Percentiles rank a stretch among this genome's conserved stretches.
These are phyloP conservation scores for Mycena belliarum DNA, from an alignment of 768 basidiomycete species.

Conservation along the genomic window DNA sequence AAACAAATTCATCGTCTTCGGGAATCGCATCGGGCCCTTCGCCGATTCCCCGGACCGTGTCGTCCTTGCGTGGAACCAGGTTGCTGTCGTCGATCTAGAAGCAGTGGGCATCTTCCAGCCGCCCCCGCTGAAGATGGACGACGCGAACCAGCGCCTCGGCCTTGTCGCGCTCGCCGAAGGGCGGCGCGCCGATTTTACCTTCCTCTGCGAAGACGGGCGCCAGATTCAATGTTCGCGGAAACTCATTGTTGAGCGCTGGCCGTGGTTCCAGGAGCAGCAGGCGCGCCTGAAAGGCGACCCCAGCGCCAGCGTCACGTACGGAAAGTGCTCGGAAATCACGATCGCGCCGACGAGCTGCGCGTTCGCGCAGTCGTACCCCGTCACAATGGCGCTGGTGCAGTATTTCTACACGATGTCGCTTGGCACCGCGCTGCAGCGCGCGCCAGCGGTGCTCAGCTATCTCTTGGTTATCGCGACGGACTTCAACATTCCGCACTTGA, in stretches of 20 bases:
- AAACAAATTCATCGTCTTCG: constrained; percentile 20
- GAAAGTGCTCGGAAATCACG: constrained; percentile 3
- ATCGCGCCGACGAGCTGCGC: constrained; percentile 2
- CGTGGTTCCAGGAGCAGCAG: constrained; percentile 16
- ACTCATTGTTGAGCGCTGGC: constrained; percentile 18
- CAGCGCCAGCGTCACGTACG: not conserved
- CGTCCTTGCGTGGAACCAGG: constrained; percentile 5
- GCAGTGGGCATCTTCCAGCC: constrained; percentile 24
- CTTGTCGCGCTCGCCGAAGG: constrained; percentile 11
- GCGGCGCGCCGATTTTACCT: constrained; percentile 8
- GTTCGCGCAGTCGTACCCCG: constrained; percentile 15
- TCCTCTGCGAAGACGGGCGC: constrained; percentile 22
- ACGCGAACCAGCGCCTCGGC: constrained; percentile 2
- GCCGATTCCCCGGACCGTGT: not conserved
- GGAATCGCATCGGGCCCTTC: not conserved
- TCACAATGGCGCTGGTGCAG: constrained; percentile 21
- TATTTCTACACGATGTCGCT: constrained; percentile 22
- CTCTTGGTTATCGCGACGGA: constrained; percentile 21
- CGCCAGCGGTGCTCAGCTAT: constrained; percentile 20
- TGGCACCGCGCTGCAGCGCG: constrained; percentile 19
- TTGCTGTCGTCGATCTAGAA: constrained; percentile 20
- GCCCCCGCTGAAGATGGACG: constrained; percentile 6
- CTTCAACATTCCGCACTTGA: constrained; percentile 13
- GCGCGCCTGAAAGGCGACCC: not conserved
- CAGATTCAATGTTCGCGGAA: constrained; percentile 14